phyloP scores from a whole-genome alignment of 441 rosid genomes.

The Oxalis stricta region DNA sequence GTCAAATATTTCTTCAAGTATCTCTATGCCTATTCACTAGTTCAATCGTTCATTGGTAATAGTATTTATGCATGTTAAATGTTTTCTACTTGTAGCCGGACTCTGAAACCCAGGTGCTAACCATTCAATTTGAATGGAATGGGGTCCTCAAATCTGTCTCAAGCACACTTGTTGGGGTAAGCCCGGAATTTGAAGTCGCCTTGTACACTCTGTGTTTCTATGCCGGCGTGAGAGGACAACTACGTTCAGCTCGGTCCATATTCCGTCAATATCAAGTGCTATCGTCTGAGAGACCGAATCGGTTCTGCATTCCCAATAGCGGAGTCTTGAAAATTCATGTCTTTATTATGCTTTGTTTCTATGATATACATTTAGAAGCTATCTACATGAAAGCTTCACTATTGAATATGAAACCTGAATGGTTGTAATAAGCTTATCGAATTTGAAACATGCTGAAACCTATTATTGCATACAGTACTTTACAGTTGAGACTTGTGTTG shows the following conservation, averaged over 20 bases:
- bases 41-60: too few species aligned
- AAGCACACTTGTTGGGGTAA: constrained; percentile 69
- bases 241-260: constrained; percentile 73
- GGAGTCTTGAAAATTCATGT: constrained; percentile 17
- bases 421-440: background rate
- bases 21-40: too few species aligned
- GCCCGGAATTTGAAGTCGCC: constrained; percentile 91
- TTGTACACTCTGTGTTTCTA: constrained; percentile 74
- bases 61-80: background rate
- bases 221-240: constrained; percentile 72
- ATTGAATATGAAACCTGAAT: background rate
- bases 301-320: constrained; percentile 83
- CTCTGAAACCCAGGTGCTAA: constrained; percentile 72
- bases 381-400: background rate
- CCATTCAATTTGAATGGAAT: constrained; percentile 83
- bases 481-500: background rate
- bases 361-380: background rate
- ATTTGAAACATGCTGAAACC: background rate
- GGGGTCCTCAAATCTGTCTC: constrained; percentile 82
- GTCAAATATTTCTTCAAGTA: too few species aligned
- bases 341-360: background rate
- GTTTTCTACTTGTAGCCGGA: constrained; percentile 48
- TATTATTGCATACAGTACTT: background rate
- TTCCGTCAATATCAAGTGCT: constrained; percentile 78
- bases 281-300: constrained; percentile 47